Evolutionary conservation across 352 stramenopile species (phyloP).

Genomic region (Phytophthora macrochlamydospora): DNA sequence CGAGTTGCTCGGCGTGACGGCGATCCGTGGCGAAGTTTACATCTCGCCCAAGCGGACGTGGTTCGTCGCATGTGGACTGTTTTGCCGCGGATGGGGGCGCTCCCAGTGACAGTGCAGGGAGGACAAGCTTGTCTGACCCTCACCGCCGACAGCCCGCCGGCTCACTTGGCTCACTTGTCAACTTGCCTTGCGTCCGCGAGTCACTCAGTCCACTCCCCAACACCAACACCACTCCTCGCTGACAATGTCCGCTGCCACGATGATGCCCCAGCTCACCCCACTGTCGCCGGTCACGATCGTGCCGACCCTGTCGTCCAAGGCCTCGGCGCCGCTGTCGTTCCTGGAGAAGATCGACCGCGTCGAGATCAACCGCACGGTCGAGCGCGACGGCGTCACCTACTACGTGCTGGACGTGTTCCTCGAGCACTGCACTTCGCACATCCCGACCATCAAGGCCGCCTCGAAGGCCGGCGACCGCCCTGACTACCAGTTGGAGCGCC

Average conservation of each 20-base stretch:
- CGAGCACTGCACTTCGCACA: slow-evolving; percentile 42
- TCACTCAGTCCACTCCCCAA: not conserved
- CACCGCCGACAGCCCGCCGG: not conserved
- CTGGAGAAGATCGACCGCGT: slow-evolving; percentile 38
- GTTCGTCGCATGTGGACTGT: not conserved
- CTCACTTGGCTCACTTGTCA: slow-evolving; percentile 3
- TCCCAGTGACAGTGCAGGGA: slow-evolving; percentile 2
- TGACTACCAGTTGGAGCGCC: slow-evolving; percentile 33
- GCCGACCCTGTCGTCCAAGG: not conserved
- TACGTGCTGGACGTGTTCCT: slow-evolving; percentile 58
- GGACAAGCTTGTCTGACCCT: slow-evolving; percentile 2
- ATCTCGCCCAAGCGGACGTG: not conserved
- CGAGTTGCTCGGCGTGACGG: not conserved
- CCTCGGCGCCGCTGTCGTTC: slow-evolving; percentile 16
- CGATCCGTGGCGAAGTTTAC: not conserved
- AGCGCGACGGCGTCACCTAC: slow-evolving; percentile 42
- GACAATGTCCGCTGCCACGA: slow-evolving; percentile 1
- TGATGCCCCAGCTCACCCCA: not conserved
- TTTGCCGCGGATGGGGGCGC: not conserved
- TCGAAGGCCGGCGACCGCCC: slow-evolving; percentile 6
- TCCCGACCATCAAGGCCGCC: slow-evolving; percentile 44
- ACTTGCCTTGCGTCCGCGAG: not conserved
- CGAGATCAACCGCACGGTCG: slow-evolving; percentile 32
- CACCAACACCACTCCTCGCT: not conserved
- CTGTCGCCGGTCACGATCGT: slow-evolving; percentile 1